Percentiles rank a stretch among this genome's conserved stretches.
Conservation (phyloP, 2,329 filamentous ascomycete species). For the Cadophora sp. region DNA sequence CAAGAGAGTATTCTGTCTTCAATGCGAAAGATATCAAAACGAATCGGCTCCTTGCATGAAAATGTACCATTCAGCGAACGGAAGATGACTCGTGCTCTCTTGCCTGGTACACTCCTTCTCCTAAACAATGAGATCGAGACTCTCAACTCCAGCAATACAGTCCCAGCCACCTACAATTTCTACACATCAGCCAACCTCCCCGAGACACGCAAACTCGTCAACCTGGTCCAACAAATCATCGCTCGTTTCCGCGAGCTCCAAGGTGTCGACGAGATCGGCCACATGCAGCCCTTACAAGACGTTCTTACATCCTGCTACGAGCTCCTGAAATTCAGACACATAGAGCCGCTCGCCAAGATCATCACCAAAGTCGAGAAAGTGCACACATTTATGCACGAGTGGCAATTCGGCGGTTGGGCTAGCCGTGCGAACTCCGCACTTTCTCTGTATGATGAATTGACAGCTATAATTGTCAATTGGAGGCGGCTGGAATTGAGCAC, state of each 20-base stretch:
- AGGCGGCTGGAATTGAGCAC: constrained; percentile 88
- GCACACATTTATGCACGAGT: constrained; percentile 85
- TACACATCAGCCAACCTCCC: constrained; percentile 81
- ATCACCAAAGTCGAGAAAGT: constrained; percentile 88
- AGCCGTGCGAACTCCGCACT: constrained; percentile 78
- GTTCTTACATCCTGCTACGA: constrained; percentile 78
- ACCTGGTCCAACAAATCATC: constrained; percentile 72
- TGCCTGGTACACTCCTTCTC: constrained; percentile 70
- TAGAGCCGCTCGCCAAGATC: constrained; percentile 85
- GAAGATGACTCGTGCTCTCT: constrained; percentile 57
- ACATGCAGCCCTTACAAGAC: constrained; percentile 80
- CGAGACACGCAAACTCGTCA: constrained; percentile 77
- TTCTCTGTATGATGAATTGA: constrained; percentile 77
- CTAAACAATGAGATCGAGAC: constrained; percentile 66
- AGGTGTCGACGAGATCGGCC: constrained; percentile 67
- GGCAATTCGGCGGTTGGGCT: constrained; percentile 87
- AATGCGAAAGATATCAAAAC: constrained; percentile 39
- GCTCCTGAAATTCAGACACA: constrained; percentile 76
- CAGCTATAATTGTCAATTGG: constrained; percentile 85
- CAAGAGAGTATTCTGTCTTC: constrained; percentile 38
- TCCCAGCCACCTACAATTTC: constrained; percentile 75
- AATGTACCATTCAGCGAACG: constrained; percentile 36
- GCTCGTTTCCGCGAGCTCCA: constrained; percentile 76
- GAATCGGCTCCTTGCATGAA: constrained; percentile 36
- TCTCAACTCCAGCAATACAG: constrained; percentile 48